Conservation (phyloP, 148 eudicot genomes). For the Rheum nobile region DNA sequence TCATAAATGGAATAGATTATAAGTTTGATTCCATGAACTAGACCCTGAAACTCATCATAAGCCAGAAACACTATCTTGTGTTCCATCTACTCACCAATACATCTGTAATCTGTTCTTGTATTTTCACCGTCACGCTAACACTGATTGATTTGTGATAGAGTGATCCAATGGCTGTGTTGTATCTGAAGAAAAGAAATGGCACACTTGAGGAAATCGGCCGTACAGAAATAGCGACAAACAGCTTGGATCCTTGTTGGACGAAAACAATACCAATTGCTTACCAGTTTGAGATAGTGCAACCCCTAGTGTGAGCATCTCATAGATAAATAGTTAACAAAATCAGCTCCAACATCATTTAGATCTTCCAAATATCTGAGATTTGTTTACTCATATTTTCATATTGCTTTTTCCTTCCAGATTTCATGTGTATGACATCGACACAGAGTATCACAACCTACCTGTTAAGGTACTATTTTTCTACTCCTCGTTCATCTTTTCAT, state of each 20-base stretch:
- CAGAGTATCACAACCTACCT: conserved; percentile 60
- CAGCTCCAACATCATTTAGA: not conserved
- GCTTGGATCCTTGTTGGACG: conserved; percentile 74
- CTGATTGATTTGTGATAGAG: conserved; percentile 35
- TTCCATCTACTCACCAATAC: not conserved
- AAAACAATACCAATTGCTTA: conserved; percentile 50
- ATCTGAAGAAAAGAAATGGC: conserved; percentile 57
- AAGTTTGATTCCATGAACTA: not conserved
- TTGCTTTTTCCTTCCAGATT: conserved; percentile 38
- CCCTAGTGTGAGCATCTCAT: conserved; percentile 41
- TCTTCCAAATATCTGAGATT: not conserved
- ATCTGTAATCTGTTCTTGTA: not conserved
- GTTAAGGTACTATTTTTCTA: conserved; percentile 45
- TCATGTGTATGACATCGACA: conserved; percentile 73
- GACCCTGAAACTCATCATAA: not conserved
- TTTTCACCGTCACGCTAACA: not conserved
- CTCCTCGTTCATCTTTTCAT: not conserved
- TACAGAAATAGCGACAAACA: conserved; percentile 81
- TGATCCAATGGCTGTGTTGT: conserved; percentile 93
- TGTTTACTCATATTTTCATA: not conserved
- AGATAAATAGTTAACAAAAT: not conserved
- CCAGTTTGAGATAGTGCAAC: conserved; percentile 88
- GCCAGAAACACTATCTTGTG: not conserved
- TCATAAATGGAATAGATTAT: not conserved
- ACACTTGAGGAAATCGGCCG: conserved; percentile 79